Base-by-base conservation (phyloP, 2,329 filamentous ascomycete genomes). In the Arthroderma sp. region DNA sequence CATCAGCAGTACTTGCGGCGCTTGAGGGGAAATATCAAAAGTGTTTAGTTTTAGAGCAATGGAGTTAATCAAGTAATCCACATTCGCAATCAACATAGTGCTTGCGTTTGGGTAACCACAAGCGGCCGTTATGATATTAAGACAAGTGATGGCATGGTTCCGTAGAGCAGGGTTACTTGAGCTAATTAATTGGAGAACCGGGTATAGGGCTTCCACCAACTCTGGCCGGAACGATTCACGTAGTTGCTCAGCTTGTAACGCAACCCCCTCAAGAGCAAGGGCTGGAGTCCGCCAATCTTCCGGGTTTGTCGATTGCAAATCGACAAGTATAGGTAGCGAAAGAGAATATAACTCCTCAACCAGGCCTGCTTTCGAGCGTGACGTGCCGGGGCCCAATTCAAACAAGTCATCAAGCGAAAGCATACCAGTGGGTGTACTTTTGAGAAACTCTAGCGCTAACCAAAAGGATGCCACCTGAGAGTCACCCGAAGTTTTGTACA, bases 21-120 rank as follows among this genome's bases (percentile, higher is more conserved):
- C 87, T 50, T 94, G 84, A 1, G 89, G 88, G 0, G 87, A 89
- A 43, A 96, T 82, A 51, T 95, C 87, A 51, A 95, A 86, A 0
- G 85, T 86, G 55, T 94, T 95, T 5, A 98, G 74, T 50, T 87
- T 84, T 48, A 96, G 66, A 0, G 85, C 86, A 10, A 98, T 78
- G 0, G 91, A 86, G 58, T 96, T 96, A 49, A 96, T 82, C 65
- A 98, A 83, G 60, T 98, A 98, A 62, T 98, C 91, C 10, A 86
- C 88, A 49, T 98, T 98, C 43, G 83, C 79, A 29, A 96, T 76
- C 34, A 98, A 81, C 51, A 98, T 69, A 10, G 84, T 78, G 28
- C 82, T 82, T 4, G 89, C 82, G 54, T 73, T 80, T 0, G 58
- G 50, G 56, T 96, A 98, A 1, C 75, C 78, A 55, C 86, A 95